These are phyloP conservation scores for Raphidocelis subcapitata DNA, from an alignment of 139 green algal species.

Conservation along the genomic window DNA sequence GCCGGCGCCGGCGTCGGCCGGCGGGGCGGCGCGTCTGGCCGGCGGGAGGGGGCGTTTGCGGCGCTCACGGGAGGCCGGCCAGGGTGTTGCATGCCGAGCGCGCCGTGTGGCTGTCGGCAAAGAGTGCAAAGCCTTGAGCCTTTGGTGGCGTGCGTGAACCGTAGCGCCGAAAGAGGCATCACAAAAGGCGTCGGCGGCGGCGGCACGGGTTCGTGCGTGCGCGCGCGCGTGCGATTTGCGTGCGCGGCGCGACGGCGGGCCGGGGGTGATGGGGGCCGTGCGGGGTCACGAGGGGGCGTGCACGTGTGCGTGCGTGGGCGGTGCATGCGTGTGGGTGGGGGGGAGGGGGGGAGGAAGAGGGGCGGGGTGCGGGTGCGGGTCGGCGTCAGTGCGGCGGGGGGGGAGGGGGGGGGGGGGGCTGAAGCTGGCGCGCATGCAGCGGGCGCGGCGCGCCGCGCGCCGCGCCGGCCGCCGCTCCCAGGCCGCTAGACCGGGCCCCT, in stretches of 20 bases:
- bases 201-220: not conserved
- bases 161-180: not conserved
- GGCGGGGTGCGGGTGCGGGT: too few relatives aligned
- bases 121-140: slow-evolving; percentile 88
- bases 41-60: not conserved
- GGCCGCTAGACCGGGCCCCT: not conserved
- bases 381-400: too few relatives aligned
- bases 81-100: slow-evolving; percentile 59
- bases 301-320: too few relatives aligned
- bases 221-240: too few relatives aligned
- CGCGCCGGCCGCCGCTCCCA: not conserved
- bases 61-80: slow-evolving; percentile 56
- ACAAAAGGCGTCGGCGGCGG: not conserved
- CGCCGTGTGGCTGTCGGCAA: slow-evolving; percentile 49
- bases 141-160: not conserved
- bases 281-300: too few relatives aligned
- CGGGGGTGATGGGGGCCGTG: too few relatives aligned
- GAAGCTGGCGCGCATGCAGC: not conserved
- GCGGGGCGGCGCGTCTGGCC: not conserved
- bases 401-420: too few relatives aligned
- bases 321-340: too few relatives aligned
- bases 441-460: not conserved
- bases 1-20: not conserved
- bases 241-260: too few relatives aligned
- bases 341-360: too few relatives aligned